Evolutionary conservation across 805 yeast genomes (phyloP), one percentile per base, ranked within the genome.

Genomic region (Saccharomycopsis sp.): DNA sequence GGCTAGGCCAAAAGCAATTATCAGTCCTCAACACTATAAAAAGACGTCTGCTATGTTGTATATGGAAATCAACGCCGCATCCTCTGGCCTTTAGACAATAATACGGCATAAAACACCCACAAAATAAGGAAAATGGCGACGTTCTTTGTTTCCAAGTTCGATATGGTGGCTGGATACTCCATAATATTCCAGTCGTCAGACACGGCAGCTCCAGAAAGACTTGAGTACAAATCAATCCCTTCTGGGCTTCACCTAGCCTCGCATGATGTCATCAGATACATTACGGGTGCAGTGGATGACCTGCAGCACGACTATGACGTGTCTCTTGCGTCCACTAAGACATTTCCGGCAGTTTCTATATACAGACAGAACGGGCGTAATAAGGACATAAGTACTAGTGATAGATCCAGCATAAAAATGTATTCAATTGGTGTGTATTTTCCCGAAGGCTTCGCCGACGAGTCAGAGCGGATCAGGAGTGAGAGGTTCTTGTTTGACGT

Each of bases 331-430:
- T 24, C 15, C 24, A 15, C 24, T 7, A n/a, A 14, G 2, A 40
- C 12, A 12, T 34, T 37, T 3, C 15, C 24, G 7, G 29, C 20
- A 14, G 51, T 46, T 14, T 50, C 61, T 3, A 51, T 60, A 20
- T 60, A 37, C 53, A 24, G 59, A 5, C 63, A 60, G 24, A 60
- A 60, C 46, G 63, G 63, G 3, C 34, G 55, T 40, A 23, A 51
- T n/a, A 48, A 44, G 20, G 54, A 41, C 52, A 14, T 51, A 2
- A 55, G 55, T 21, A 14, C 56, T 4, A 21, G 12, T 23, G 61
- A 60, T 37, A 53, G 63, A 8, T 12, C 29, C 12, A 46, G 15
- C 18, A 44, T 60, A 2, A 52, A 53, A 34, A 60, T 60, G 63
- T 60, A 57, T 34, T 50, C 61, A 4, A 57, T 60, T 2, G 63